A percentile compares a stretch with the other conserved stretches of the same genome.
Conservation (phyloP, 164 flowering plant genomes). For the Dillenia suffruticosa region DNA sequence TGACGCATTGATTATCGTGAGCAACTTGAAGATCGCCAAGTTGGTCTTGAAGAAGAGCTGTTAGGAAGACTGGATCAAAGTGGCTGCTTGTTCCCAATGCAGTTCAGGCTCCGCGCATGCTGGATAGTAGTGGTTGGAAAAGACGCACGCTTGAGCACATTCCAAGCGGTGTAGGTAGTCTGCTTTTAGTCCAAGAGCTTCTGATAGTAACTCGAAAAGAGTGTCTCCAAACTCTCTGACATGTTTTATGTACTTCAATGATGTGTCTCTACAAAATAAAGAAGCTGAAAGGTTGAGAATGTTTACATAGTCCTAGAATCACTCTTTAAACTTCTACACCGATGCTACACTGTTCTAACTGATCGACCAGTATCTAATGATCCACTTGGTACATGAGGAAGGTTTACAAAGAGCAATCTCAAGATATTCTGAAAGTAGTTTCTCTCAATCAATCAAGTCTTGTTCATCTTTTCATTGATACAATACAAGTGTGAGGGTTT, state of each 20-base stretch:
- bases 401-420: too few species aligned
- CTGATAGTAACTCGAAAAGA: slow-evolving; percentile 6
- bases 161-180: slow-evolving; percentile 1
- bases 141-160: not conserved
- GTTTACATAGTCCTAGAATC: too few species aligned
- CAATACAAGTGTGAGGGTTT: too few species aligned
- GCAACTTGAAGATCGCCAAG: slow-evolving; percentile 4
- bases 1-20: slow-evolving; percentile 12
- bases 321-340: too few species aligned
- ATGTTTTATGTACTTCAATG: not conserved
- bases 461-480: too few species aligned
- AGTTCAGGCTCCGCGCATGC: slow-evolving; percentile 12
- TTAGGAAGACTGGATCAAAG: slow-evolving; percentile 6
- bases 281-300: too few species aligned
- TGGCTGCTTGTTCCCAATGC: slow-evolving; percentile 3
- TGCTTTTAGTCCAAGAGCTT: slow-evolving; percentile 9
- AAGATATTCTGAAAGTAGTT: too few species aligned
- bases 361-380: too few species aligned
- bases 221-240: not conserved
- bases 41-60: slow-evolving; percentile 4
- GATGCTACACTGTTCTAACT: too few species aligned
- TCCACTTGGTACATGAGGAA: too few species aligned
- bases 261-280: slow-evolving; percentile 1
- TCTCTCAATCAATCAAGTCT: too few species aligned
- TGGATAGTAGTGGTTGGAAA: slow-evolving; percentile 9